Evolutionary conservation across 2,329 filamentous ascomycete genomes (phyloP).

Genomic region (Helminthosporium solani): DNA sequence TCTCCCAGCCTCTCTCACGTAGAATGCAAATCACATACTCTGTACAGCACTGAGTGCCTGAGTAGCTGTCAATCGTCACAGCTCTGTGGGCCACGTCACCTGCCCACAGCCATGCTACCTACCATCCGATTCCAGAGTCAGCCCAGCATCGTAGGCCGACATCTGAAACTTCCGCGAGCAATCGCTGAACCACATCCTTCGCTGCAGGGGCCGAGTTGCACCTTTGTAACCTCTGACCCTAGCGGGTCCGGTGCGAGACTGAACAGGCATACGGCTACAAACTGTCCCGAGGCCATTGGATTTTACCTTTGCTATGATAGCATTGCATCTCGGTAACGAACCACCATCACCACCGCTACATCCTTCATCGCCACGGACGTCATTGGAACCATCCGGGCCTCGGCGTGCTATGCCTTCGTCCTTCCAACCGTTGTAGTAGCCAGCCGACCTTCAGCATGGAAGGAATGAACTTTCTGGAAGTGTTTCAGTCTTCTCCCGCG

Average conservation of each 20-base stretch:
- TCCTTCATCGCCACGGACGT: conserved; percentile 4
- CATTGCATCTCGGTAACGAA: conserved; percentile 7
- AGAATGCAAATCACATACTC: no score
- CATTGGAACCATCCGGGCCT: conserved; percentile 2
- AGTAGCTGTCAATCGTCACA: conserved; percentile 4
- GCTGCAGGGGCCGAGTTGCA: conserved; percentile 38
- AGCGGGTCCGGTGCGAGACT: conserved; percentile 27
- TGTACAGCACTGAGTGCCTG: not conserved
- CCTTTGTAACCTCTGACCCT: conserved; percentile 39
- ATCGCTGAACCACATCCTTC: conserved; percentile 17
- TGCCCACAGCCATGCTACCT: not conserved
- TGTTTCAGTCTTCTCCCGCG: conserved; percentile 20
- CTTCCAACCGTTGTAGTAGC: not conserved
- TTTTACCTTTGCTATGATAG: conserved; percentile 7
- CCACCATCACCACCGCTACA: conserved; percentile 8
- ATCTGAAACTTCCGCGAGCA: conserved; percentile 33
- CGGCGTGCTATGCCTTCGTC: not conserved
- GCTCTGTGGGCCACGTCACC: conserved; percentile 4
- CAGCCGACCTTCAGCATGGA: conserved; percentile 13
- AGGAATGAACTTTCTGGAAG: conserved; percentile 24
- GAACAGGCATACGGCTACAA: conserved; percentile 24
- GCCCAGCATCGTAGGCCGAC: conserved; percentile 28
- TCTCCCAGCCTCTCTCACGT: not conserved
- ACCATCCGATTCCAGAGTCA: conserved; percentile 7
- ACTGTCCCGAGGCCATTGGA: conserved; percentile 31